These are phyloP conservation scores for Coriaria nepalensis DNA, from an alignment of 306 rosid species.

Conservation along the genomic window DNA sequence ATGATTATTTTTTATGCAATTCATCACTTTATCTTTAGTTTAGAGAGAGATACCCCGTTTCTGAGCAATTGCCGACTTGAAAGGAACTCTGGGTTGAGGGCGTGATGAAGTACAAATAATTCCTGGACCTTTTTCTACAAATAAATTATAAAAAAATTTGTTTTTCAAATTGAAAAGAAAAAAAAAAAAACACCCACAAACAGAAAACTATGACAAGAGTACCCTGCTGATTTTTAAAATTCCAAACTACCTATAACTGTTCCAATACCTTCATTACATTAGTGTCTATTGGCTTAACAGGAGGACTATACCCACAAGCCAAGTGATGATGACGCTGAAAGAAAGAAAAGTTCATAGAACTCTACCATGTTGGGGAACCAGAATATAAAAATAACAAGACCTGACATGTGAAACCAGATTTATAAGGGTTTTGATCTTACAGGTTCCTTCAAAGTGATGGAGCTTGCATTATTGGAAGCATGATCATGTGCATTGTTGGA, in stretches of 20 bases:
- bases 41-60: conserved; percentile 57
- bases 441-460: conserved; percentile 35
- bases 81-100: conserved; percentile 71
- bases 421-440: conserved; percentile 26
- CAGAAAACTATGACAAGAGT: too few species aligned
- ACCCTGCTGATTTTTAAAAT: background rate
- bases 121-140: conserved; percentile 60
- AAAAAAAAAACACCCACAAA: too few species aligned
- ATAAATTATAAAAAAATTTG: conserved; percentile 7
- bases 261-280: conserved; percentile 57
- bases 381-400: conserved; percentile 1
- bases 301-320: conserved; percentile 35
- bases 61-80: conserved; percentile 53
- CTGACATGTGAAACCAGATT: background rate
- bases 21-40: too few species aligned
- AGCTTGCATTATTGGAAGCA: conserved; percentile 23
- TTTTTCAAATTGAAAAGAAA: background rate
- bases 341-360: conserved; percentile 10
- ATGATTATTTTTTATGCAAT: too few species aligned
- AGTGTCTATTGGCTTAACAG: conserved; percentile 51
- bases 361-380: conserved; percentile 5
- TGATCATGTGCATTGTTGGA: conserved; percentile 30
- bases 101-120: conserved; percentile 63
- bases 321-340: conserved; percentile 31
- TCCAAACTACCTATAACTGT: too few species aligned